phyloP scores from a whole-genome alignment of 352 stramenopile species.

The Pythium folliculosum region DNA sequence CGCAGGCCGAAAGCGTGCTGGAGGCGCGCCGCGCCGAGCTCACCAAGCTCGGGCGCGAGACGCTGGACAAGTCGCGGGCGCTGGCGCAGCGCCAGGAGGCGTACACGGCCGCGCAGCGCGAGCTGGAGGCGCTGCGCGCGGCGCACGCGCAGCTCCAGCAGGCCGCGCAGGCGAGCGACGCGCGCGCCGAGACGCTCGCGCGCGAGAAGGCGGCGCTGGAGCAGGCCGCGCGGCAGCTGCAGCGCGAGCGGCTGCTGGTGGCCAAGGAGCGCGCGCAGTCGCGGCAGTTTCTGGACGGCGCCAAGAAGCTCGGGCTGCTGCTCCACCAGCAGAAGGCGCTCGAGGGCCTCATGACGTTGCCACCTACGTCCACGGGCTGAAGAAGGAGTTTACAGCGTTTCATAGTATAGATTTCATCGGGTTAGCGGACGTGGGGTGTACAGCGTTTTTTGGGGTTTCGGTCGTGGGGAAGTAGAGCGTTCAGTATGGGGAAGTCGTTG shows the following conservation, averaged over 20 bases:
- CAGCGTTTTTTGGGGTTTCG: conserved; percentile 8
- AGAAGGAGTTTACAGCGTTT: conserved; percentile 15
- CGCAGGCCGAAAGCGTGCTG: conserved; percentile 45
- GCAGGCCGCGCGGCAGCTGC: conserved; percentile 49
- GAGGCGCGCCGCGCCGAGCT: conserved; percentile 57
- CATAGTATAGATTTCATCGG: conserved; percentile 32
- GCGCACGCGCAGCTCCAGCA: conserved; percentile 42
- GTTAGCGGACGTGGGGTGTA: conserved; percentile 17
- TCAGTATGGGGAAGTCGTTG: neutral
- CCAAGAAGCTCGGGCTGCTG: conserved; percentile 62
- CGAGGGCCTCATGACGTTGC: neutral
- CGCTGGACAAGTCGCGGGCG: conserved; percentile 54
- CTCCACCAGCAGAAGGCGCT: conserved; percentile 54
- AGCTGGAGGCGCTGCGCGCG: conserved; percentile 44
- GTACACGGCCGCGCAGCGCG: conserved; percentile 35
- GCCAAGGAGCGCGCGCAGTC: conserved; percentile 79
- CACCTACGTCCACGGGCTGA: conserved; percentile 14
- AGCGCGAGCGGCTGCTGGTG: conserved; percentile 68
- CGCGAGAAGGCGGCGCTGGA: conserved; percentile 54
- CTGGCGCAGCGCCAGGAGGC: conserved; percentile 44
- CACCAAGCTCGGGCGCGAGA: conserved; percentile 60
- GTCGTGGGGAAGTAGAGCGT: neutral
- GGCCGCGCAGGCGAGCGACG: conserved; percentile 38
- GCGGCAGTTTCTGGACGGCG: conserved; percentile 69
- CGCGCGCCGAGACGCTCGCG: conserved; percentile 37